phyloP scores from a whole-genome alignment of 306 rosid genomes.

The Gillenia trifoliata region DNA sequence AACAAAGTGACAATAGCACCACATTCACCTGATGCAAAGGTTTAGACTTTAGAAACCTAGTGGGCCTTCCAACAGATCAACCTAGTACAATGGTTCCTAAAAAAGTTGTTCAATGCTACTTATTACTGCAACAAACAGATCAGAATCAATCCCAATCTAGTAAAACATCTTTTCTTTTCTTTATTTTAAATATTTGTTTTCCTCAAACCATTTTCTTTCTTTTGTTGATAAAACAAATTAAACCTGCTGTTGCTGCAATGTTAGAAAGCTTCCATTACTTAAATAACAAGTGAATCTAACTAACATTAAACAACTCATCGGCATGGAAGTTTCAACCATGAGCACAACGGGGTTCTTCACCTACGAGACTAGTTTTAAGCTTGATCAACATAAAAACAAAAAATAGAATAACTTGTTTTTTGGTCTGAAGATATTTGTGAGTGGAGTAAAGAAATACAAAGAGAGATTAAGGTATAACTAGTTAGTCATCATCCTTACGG shows the following conservation, averaged over 20 bases:
- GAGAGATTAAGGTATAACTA: neutral
- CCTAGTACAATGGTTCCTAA: neutral
- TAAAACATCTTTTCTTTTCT: neutral
- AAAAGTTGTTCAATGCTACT: neutral
- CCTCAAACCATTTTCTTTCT: neutral
- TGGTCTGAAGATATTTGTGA: too few relatives aligned
- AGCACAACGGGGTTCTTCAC: neutral
- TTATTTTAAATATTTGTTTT: neutral
- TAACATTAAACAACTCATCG: neutral
- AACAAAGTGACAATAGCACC: constrained; percentile 11
- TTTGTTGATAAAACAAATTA: neutral
- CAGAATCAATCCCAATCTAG: neutral
- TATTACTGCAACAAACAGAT: neutral
- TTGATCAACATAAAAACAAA: neutral
- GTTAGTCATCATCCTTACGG: neutral
- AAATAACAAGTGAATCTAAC: neutral
- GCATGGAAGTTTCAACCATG: neutral
- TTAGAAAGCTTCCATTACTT: neutral
- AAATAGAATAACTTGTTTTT: neutral
- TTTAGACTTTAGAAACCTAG: constrained; percentile 4
- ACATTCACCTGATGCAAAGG: constrained; percentile 1
- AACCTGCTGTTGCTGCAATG: neutral
- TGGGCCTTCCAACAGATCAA: neutral
- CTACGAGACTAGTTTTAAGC: neutral
- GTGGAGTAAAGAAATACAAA: too few relatives aligned